These are phyloP conservation scores for Ogataea polymorpha DNA, from an alignment of 805 yeast species.

Conservation along the genomic window DNA sequence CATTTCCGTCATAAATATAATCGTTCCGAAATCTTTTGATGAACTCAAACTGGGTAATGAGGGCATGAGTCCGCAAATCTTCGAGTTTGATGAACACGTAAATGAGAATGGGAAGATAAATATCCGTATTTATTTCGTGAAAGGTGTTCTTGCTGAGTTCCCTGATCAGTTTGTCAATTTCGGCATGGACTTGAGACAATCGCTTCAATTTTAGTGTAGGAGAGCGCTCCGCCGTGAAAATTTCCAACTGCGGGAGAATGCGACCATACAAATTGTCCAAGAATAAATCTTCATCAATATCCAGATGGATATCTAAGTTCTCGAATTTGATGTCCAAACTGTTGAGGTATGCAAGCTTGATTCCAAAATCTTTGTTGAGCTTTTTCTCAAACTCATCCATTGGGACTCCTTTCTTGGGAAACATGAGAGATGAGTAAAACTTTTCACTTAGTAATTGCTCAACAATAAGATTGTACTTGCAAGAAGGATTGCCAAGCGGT, in stretches of 20 bases:
- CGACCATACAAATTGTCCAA: constrained; percentile 18
- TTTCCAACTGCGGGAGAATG: constrained; percentile 31
- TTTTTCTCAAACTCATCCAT: constrained; percentile 31
- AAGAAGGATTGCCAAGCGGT: constrained; percentile 16
- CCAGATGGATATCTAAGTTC: constrained; percentile 31
- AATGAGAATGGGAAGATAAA: constrained; percentile 35
- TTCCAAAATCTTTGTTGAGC: constrained; percentile 26
- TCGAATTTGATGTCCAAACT: constrained; percentile 24
- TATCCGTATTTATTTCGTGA: constrained; percentile 31
- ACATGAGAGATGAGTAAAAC: constrained; percentile 33
- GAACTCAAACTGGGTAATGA: constrained; percentile 32
- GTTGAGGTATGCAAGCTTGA: constrained; percentile 27
- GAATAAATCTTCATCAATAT: constrained; percentile 25
- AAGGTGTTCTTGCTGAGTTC: constrained; percentile 13
- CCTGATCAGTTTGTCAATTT: constrained; percentile 26
- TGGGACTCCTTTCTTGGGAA: constrained; percentile 29
- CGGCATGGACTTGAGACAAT: constrained; percentile 29
- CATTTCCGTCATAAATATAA: constrained; percentile 24
- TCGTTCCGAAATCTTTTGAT: constrained; percentile 34
- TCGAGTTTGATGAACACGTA: constrained; percentile 31
- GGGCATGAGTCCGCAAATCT: constrained; percentile 28
- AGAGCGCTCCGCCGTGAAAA: constrained; percentile 32
- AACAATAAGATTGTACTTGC: constrained; percentile 28
- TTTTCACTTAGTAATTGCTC: constrained; percentile 34
- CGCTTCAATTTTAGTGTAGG: constrained; percentile 35